These are phyloP conservation scores for Citrus trifoliata DNA, from an alignment of 345 rosid genomes.

Conservation along the genomic window DNA sequence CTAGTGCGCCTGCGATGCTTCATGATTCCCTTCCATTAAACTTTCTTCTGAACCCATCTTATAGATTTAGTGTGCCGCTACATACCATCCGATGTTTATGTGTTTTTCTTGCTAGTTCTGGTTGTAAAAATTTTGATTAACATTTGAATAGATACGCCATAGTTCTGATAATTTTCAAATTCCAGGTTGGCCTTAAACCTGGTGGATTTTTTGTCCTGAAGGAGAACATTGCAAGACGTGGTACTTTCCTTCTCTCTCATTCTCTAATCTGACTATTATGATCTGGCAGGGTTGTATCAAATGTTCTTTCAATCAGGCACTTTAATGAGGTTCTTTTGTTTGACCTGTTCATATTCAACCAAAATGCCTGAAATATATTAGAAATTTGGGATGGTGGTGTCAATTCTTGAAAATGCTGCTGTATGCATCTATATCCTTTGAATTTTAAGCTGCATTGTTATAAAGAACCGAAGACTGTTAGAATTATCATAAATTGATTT, in stretches of 20 bases:
- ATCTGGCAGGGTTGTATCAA: not conserved
- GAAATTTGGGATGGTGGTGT: not conserved
- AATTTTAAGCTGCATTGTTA: not conserved
- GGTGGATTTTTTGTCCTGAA: conserved; percentile 83
- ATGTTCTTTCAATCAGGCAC: not conserved
- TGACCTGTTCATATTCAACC: not conserved
- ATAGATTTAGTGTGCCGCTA: not conserved
- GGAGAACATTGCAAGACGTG: conserved; percentile 80
- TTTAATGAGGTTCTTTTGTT: not conserved
- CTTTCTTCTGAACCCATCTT: not conserved
- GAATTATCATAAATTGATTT: not conserved
- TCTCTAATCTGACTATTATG: not conserved
- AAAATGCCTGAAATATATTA: not conserved
- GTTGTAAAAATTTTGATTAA: not conserved
- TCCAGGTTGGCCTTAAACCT: conserved; percentile 82
- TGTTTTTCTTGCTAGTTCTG: not conserved
- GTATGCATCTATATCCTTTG: not conserved
- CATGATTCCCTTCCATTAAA: not conserved
- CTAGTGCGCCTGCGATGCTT: not conserved
- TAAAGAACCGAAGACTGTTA: no score
- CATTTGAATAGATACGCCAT: not conserved
- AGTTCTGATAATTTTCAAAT: not conserved
- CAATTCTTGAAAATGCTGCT: not conserved
- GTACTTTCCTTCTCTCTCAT: conserved; percentile 30
- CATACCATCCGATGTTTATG: not conserved